Evolutionary conservation across 306 rosid species (phyloP), one percentile per base, ranked within the genome.

Genomic region (Castanea crenata): DNA sequence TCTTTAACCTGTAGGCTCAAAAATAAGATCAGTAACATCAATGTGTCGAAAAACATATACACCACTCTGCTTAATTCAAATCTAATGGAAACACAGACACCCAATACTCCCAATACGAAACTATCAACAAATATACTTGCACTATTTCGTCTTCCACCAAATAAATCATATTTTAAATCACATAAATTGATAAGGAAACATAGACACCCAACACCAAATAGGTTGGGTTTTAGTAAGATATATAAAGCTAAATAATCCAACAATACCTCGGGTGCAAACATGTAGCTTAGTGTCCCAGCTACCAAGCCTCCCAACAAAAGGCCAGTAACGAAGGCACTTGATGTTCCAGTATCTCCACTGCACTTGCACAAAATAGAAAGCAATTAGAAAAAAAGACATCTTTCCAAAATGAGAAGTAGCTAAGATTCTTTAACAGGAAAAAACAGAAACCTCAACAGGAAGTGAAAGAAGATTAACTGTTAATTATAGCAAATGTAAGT

Each of bases 211-310:
- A 67, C 72, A 67, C 51, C 72, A 67, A 32, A 21, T 6, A 27
- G 29, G 49, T 18, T 18, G 13, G 31, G 16, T 29, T 27, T 14
- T 41, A 21, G 44, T 18, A 69, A 69, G 76, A 69, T 38, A 11
- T 41, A 46, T 9, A 51, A 20, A 46, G 15, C 13, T 25, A n/a
- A 23, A 34, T 52, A 13, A n/a, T 72, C 56, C 75, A 69, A 55
- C 55, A 77, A 79, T 89, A 89, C 95, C 90, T 89, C 75, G 58
- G 92, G 90, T 69, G 95, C 95, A 77, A 78, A 91, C 32, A 85
- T 65, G 55, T 84, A 86, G 29, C 91, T 90, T 58, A 90, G 85
- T 69, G 27, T 25, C 27, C 92, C 94, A 75, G 81, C 89, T 77
- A 90, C 68, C 38, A 90, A 74, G 55, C 92, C 84, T 13, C 95